These are phyloP conservation scores for Gracilariopsis chorda DNA, from an alignment of 23 red algal genomes.

Conservation along the genomic window DNA sequence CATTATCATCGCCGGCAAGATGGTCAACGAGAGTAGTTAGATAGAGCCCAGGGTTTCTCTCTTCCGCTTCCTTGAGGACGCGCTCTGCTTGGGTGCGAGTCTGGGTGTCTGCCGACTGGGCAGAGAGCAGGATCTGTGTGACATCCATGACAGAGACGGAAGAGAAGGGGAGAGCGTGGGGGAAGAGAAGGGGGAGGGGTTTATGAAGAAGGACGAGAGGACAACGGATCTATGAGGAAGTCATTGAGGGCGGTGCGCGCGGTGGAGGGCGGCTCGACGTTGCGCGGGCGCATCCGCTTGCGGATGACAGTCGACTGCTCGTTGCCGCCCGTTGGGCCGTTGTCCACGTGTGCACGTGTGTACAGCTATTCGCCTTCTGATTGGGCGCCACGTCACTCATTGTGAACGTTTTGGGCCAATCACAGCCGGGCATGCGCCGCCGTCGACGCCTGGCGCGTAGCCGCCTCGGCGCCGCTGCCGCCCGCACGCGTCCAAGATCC, in stretches of 20 bases:
- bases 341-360: no score
- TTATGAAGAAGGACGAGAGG: background rate
- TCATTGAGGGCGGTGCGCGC: background rate
- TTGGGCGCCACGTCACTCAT: no score
- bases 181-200: background rate
- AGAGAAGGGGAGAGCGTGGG: background rate
- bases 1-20: constrained; percentile 67
- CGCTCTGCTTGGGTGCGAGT: constrained; percentile 75
- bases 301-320: constrained; percentile 4
- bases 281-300: background rate
- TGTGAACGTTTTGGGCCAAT: no score
- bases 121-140: constrained; percentile 72
- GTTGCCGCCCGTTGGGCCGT: background rate
- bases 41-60: constrained; percentile 63
- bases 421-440: no score
- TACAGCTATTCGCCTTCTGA: no score
- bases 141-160: constrained; percentile 65
- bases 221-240: background rate
- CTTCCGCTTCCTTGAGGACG: constrained; percentile 74
- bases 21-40: constrained; percentile 69
- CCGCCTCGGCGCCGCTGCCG: no score
- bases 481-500: no score
- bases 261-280: background rate
- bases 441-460: no score
- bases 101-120: constrained; percentile 73